These are phyloP conservation scores for Calamus simplicifolius DNA, from an alignment of 176 grass and related monocot genomes.

Conservation along the genomic window DNA sequence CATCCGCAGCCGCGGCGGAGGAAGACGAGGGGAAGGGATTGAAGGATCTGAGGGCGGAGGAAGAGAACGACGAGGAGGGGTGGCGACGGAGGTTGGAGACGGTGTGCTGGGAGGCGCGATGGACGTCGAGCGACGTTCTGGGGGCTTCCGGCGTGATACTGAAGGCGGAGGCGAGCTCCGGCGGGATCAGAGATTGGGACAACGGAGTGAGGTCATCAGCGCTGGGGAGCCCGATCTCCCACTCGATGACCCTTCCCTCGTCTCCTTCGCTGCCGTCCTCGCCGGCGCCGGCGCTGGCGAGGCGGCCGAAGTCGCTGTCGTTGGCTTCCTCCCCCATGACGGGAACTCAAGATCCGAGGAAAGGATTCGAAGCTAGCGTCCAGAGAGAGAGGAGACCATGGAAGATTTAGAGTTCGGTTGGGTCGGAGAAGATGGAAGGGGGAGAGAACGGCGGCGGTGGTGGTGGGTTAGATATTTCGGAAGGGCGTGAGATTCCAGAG, in stretches of 20 bases:
- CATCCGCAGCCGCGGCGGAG: conserved; percentile 1
- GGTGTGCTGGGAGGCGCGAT: conserved; percentile 51
- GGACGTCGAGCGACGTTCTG: conserved; percentile 49
- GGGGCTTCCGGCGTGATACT: conserved; percentile 74
- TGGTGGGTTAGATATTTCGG: too few species aligned
- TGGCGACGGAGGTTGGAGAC: conserved; percentile 42
- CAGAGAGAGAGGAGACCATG: not conserved
- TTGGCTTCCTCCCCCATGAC: conserved; percentile 47
- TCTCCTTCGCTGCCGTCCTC: conserved; percentile 10
- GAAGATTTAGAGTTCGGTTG: not conserved
- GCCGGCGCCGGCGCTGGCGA: not conserved
- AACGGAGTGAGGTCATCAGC: conserved; percentile 63
- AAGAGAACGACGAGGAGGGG: conserved; percentile 1
- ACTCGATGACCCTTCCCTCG: conserved; percentile 45
- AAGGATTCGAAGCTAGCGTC: too few species aligned
- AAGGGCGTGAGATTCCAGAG: conserved; percentile 17
- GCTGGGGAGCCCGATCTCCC: conserved; percentile 57
- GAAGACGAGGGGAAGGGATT: conserved; percentile 3
- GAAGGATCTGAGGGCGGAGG: conserved; percentile 10
- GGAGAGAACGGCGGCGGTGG: not conserved
- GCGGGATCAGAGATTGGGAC: conserved; percentile 59
- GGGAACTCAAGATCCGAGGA: not conserved
- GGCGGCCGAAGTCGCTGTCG: conserved; percentile 7
- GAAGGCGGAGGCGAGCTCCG: conserved; percentile 61
- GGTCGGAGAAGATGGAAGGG: too few species aligned